These are phyloP conservation scores for Monosporozyma aquatica DNA, from an alignment of 805 yeast genomes.

Conservation along the genomic window DNA sequence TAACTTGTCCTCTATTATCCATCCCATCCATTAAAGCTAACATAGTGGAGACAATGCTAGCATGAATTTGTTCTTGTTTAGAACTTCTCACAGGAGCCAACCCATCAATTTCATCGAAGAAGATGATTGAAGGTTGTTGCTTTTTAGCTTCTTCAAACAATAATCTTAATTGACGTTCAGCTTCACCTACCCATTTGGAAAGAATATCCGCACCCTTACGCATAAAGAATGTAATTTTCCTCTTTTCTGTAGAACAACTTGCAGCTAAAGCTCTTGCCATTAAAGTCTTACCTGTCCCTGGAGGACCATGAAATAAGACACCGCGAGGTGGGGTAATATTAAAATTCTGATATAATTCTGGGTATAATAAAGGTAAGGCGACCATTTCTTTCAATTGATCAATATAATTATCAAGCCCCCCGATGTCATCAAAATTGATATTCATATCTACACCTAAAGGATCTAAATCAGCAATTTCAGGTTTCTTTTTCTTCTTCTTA, in stretches of 20 bases:
- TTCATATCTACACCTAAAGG: conserved; percentile 86
- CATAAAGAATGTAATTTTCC: conserved; percentile 93
- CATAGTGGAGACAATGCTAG: conserved; percentile 90
- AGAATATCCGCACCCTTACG: conserved; percentile 96
- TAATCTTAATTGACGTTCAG: conserved; percentile 85
- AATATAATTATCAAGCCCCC: conserved; percentile 86
- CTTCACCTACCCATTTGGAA: conserved; percentile 99
- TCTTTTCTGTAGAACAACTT: conserved; percentile 74
- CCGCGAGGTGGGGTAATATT: conserved; percentile 95
- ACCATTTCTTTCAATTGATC: conserved; percentile 95
- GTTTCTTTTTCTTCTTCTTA: conserved; percentile 34
- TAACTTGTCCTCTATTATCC: conserved; percentile 97
- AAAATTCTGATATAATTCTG: conserved; percentile 85
- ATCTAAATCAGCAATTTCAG: conserved; percentile 76
- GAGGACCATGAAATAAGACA: conserved; percentile 96
- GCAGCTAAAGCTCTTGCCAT: conserved; percentile 98
- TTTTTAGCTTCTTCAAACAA: conserved; percentile 93
- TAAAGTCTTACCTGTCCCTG: conserved; percentile 96
- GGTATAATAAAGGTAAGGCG: conserved; percentile 82
- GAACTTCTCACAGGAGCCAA: conserved; percentile 96
- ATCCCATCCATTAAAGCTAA: conserved; percentile 97
- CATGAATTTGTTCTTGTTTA: conserved; percentile 96
- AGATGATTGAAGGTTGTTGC: conserved; percentile 91
- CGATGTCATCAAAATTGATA: conserved; percentile 76
- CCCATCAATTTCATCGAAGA: conserved; percentile 97